A percentile compares a stretch with the other conserved stretches of the same genome.
phyloP scores from a whole-genome alignment of 2,329 filamentous ascomycete species.

The Rhexocercosporidium sp. region DNA sequence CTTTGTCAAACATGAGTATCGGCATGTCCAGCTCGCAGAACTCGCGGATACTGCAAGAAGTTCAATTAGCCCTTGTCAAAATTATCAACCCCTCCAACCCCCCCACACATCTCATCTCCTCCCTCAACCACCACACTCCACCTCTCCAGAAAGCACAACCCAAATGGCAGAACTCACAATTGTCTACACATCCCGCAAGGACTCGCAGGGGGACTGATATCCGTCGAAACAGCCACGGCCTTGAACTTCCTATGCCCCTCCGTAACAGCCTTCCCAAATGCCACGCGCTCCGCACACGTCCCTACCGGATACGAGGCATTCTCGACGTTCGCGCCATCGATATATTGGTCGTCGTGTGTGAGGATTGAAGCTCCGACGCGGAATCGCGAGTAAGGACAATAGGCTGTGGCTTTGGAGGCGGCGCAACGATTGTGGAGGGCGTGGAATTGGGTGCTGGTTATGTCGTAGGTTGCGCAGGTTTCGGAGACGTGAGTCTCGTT shows the following conservation, averaged over 20 bases:
- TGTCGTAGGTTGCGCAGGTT: conserved; percentile 49
- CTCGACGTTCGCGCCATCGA: conserved; percentile 84
- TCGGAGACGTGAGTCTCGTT: conserved; percentile 37
- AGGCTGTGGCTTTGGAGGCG: conserved; percentile 77
- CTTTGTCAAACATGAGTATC: conserved; percentile 90
- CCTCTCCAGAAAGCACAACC: not conserved
- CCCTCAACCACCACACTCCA: not conserved
- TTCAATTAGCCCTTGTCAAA: conserved; percentile 2
- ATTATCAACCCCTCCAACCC: not conserved
- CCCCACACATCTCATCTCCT: not conserved
- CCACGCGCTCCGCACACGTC: conserved; percentile 95
- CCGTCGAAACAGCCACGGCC: conserved; percentile 85
- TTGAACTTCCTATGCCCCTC: conserved; percentile 58
- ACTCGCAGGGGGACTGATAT: conserved; percentile 70
- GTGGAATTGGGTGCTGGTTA: conserved; percentile 68
- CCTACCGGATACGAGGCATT: conserved; percentile 90
- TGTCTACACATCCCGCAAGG: conserved; percentile 98
- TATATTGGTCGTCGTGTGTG: conserved; percentile 53
- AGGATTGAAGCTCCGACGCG: conserved; percentile 86
- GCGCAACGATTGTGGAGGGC: conserved; percentile 70
- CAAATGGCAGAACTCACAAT: conserved; percentile 62
- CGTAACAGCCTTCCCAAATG: conserved; percentile 78
- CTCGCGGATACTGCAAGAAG: conserved; percentile 68
- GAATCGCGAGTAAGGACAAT: conserved; percentile 76
- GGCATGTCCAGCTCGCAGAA: conserved; percentile 73